Conservation (phyloP, 176 grass and related monocot genomes). For the Calamus simplicifolius region DNA sequence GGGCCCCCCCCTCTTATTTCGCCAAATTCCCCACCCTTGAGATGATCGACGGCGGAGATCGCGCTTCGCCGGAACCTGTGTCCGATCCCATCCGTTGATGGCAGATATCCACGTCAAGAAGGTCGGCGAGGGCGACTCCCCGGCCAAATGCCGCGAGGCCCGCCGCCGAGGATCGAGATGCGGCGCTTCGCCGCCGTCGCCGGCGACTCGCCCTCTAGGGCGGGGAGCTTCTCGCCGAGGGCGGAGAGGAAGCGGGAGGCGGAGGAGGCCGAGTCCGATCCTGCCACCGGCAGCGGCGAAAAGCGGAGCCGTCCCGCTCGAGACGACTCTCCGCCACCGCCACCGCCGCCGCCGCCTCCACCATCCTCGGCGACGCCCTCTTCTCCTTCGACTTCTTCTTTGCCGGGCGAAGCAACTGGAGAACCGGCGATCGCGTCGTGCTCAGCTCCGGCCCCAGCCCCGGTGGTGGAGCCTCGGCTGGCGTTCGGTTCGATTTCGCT, state of each 20-base stretch:
- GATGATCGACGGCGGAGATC: conserved; percentile 8
- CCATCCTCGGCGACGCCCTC: too few species aligned
- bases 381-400: neutral
- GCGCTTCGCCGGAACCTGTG: conserved; percentile 1
- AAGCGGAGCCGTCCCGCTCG: conserved; percentile 1
- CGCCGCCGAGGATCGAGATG: conserved; percentile 15
- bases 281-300: neutral
- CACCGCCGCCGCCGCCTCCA: neutral
- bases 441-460: neutral
- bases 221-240: neutral
- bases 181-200: neutral
- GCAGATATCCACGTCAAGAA: neutral
- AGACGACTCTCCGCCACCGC: neutral
- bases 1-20: neutral
- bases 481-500: conserved; percentile 54
- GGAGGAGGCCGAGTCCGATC: neutral
- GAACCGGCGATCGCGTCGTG: neutral
- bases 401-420: too few species aligned
- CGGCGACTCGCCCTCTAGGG: too few species aligned
- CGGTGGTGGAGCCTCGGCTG: conserved; percentile 1
- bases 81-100: conserved; percentile 14
- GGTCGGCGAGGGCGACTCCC: neutral
- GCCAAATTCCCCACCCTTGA: neutral
- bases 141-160: conserved; percentile 29
- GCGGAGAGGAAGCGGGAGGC: neutral